Conservation (phyloP, 139 green algal genomes). For the Chlamydomonas incerta region DNA sequence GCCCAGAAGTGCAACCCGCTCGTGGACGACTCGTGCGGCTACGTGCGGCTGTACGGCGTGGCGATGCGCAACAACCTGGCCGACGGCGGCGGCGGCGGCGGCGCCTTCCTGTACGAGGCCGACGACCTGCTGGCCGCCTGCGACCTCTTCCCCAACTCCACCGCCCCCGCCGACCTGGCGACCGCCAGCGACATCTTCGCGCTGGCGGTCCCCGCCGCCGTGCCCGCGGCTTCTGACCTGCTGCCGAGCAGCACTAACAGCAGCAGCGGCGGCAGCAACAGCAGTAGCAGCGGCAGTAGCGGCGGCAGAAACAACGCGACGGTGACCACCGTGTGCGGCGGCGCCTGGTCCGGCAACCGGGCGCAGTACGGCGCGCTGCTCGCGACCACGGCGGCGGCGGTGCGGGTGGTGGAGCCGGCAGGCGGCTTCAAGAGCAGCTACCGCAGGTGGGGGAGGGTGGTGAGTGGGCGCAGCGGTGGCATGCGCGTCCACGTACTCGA, state of each 20-base stretch:
- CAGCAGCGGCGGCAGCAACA: too few relatives aligned
- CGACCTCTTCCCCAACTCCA: background rate
- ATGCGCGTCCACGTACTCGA: too few relatives aligned
- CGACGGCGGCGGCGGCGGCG: constrained; percentile 20
- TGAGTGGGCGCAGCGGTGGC: too few relatives aligned
- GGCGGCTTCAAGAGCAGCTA: background rate
- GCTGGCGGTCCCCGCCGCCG: background rate
- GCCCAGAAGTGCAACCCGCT: constrained; percentile 7
- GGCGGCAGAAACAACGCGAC: background rate
- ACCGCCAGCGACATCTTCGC: background rate
- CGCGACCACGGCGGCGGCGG: background rate
- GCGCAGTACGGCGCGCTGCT: constrained; percentile 18
- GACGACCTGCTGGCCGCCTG: background rate
- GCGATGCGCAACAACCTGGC: background rate
- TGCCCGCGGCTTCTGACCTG: background rate
- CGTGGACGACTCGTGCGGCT: background rate
- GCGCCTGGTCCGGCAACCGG: background rate
- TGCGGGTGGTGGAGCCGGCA: background rate
- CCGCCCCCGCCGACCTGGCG: too few relatives aligned
- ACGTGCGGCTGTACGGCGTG: background rate
- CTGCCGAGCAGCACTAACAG: too few relatives aligned
- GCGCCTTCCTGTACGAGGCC: background rate
- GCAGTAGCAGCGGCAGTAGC: too few relatives aligned
- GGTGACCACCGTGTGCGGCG: background rate
- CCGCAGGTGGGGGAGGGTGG: background rate